Base-by-base conservation (phyloP, 805 yeast species). In the Wilhelminamyces savonicus region DNA sequence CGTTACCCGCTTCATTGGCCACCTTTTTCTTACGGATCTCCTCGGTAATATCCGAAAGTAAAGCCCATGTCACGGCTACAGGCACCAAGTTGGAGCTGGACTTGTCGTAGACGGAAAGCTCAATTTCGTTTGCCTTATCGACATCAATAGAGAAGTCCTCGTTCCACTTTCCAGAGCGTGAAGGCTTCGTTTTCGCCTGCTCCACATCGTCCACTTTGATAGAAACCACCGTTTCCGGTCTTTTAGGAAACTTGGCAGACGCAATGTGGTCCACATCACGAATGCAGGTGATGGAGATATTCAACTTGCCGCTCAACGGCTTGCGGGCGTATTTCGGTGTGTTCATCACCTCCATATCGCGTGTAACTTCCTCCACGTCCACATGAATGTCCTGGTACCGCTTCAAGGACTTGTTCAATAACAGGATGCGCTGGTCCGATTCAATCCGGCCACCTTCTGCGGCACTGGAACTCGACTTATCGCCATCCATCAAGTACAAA, bases 221-320 rank as follows among this genome's bases (percentile, higher is more conserved):
- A 3, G 80, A 66, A 10, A 87, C 81, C 34, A 71, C 66, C 1
- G 92, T 75, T 44, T 88, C 97, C 0, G 94, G 87, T 33, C 78
- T 74, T 48, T 79, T 78, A 16, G 84, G 69, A 38, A 82, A 75
- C 59, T 85, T 62, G 3, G 94, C 87, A 4, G 92, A 76, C 4
- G 94, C 85, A 27, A 87, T 79, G 57, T 92, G 99, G 47, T 90
- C 96, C 16, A 88, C 87, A 53, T 87, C 95, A 50, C 92, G 73
- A 16, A 90, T 73, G 14, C 87, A 80, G 23, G 79, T 69, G 28
- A 90, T 66, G n/a, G 76, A 74, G 15, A 92, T 69, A 16, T 75
- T 74, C 35, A 92, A 71, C 16, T 74, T 69, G 34, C 99, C 99
- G 0, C 88, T 72, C 17, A 87, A 64, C 1, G 95, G 92, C 35